phyloP scores from a whole-genome alignment of 148 eudicot species.

The Cornus controversa region DNA sequence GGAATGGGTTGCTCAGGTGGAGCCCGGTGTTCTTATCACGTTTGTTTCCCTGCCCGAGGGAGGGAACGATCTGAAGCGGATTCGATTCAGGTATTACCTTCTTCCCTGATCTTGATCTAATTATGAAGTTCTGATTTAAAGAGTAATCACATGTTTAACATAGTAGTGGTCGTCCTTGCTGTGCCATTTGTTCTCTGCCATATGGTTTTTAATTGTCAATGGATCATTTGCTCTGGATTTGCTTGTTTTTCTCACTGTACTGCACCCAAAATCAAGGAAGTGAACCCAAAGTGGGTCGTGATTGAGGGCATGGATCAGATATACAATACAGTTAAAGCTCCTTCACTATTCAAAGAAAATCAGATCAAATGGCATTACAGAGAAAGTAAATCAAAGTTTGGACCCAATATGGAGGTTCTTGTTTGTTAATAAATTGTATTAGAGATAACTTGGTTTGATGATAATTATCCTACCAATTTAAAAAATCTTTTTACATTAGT shows the following conservation, averaged over 20 bases:
- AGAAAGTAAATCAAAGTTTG: neutral
- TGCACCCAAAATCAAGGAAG: constrained; percentile 33
- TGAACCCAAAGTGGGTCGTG: constrained; percentile 32
- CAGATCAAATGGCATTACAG: neutral
- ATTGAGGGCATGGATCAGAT: no score
- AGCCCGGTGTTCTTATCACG: constrained; percentile 96
- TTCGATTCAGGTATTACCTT: constrained; percentile 74
- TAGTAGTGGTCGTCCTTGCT: constrained; percentile 6
- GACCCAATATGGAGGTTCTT: neutral
- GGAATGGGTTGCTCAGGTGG: constrained; percentile 99
- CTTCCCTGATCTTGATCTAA: constrained; percentile 13
- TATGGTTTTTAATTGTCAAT: constrained; percentile 17
- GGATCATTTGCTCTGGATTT: no score
- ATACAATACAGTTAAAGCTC: neutral
- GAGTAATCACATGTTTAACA: constrained; percentile 13
- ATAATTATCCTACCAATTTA: neutral
- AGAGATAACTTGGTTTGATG: neutral
- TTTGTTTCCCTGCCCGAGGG: constrained; percentile 77
- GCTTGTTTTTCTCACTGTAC: no score
- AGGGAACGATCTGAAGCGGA: constrained; percentile 90
- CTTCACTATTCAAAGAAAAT: constrained; percentile 1
- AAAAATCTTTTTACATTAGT: neutral
- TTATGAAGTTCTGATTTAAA: constrained; percentile 35
- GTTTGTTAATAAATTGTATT: neutral
- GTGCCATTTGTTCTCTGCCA: constrained; percentile 10